phyloP scores from a whole-genome alignment of 2,329 filamentous ascomycete genomes.

The Verticillium zaregamsianum region DNA sequence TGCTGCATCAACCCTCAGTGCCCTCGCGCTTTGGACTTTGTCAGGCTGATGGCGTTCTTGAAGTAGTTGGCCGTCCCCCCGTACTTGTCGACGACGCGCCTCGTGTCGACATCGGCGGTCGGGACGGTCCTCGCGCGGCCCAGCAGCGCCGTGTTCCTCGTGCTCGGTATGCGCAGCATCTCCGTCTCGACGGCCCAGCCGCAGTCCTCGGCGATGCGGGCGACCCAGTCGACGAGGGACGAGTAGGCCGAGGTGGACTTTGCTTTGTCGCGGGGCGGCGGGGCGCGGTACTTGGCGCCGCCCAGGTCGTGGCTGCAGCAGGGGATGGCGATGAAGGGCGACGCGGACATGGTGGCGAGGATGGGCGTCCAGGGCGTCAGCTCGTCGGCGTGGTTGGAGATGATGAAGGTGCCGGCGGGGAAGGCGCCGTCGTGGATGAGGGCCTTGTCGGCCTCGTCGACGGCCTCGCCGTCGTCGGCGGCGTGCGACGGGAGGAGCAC shows the following conservation, averaged over 20 bases:
- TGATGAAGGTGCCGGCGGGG: conserved; percentile 74
- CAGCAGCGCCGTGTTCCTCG: conserved; percentile 77
- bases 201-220: conserved; percentile 63
- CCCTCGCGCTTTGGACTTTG: conserved; percentile 41
- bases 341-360: conserved; percentile 68
- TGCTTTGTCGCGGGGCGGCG: conserved; percentile 44
- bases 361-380: conserved; percentile 94
- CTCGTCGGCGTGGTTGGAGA: conserved; percentile 96
- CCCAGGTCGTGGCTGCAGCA: conserved; percentile 89
- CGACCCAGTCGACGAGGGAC: conserved; percentile 75
- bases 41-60: conserved; percentile 57
- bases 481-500: conserved; percentile 46
- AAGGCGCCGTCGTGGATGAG: conserved; percentile 61
- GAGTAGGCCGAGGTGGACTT: conserved; percentile 70
- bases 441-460: conserved; percentile 11
- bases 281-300: conserved; percentile 69
- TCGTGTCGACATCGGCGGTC: conserved; percentile 31
- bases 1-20: conserved; percentile 23
- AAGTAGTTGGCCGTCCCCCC: conserved; percentile 55
- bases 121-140: conserved; percentile 48
- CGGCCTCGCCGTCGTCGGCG: conserved; percentile 10
- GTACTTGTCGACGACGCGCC: conserved; percentile 42
- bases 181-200: conserved; percentile 78
- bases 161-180: conserved; percentile 86
- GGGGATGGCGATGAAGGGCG: conserved; percentile 87